phyloP scores from a whole-genome alignment of 1,284 basidiomycete species.

The Ganoderma lingzhi region DNA sequence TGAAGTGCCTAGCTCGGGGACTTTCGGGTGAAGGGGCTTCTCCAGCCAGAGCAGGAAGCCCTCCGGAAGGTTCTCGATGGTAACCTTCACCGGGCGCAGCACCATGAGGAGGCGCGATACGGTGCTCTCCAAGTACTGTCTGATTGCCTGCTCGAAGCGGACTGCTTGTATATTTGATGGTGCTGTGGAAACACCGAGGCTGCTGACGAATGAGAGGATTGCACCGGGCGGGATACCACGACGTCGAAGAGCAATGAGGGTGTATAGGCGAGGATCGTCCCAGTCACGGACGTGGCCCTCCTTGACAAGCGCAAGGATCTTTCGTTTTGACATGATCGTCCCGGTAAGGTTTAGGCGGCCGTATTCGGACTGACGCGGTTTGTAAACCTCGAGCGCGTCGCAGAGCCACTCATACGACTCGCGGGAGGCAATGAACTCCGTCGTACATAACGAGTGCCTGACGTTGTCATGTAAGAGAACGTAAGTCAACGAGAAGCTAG shows the following conservation, averaged over 20 bases:
- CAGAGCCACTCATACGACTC: constrained; percentile 99
- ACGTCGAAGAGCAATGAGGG: constrained; percentile 93
- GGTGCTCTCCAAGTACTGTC: constrained; percentile 90
- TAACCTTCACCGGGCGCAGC: constrained; percentile 89
- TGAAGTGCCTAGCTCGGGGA: constrained; percentile 87
- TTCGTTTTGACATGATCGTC: constrained; percentile 97
- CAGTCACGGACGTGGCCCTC: constrained; percentile 89
- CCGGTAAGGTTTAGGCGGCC: constrained; percentile 95
- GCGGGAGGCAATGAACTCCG: constrained; percentile 96
- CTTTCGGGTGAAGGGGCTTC: constrained; percentile 95
- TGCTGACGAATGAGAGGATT: constrained; percentile 92
- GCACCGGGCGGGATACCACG: constrained; percentile 97
- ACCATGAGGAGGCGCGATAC: constrained; percentile 96
- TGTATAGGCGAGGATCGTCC: constrained; percentile 99
- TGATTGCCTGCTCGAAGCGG: constrained; percentile 91
- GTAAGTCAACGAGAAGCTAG: constrained; percentile 6
- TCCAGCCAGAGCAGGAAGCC: constrained; percentile 88
- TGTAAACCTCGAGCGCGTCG: constrained; percentile 96
- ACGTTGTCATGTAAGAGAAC: constrained; percentile 8
- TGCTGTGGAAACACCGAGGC: constrained; percentile 91
- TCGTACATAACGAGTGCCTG: constrained; percentile 97
- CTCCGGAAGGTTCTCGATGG: constrained; percentile 90
- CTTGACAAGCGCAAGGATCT: constrained; percentile 91
- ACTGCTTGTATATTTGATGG: constrained; percentile 87
- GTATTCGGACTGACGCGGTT: constrained; percentile 98